Evolutionary conservation across 164 flowering plant species (phyloP), one percentile per base, ranked within the genome.

Genomic region (Magnolia kwangsiensis): DNA sequence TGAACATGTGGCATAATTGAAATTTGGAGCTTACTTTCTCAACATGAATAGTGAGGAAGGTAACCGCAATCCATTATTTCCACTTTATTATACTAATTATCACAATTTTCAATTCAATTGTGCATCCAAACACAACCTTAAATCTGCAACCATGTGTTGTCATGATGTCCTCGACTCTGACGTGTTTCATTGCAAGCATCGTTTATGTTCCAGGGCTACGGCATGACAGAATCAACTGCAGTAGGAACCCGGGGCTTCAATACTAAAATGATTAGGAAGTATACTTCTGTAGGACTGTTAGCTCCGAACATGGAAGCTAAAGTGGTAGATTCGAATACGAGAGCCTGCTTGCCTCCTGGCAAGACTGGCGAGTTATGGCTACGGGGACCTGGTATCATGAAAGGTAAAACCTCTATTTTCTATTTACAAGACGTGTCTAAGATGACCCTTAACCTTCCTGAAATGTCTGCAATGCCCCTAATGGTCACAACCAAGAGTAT

Each of bases 221-320:
- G 98, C 51, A 81, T 93, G 95, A 93, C 97, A 7, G 98, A 95
- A 81, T 78, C 94, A 24, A 84, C 94, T 31, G 98, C 95, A 24
- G 86, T 93, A n/a, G 95, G 88, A 73, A 86, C 94, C n/a, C 89
- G 92, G 49, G 97, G 97, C 27, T 86, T 87, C 87, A 91, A 90
- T 76, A 81, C 86, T 7, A 66, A 51, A 76, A 80, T 79, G 27
- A n/a, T 78, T 65, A 80, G 55, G n/a, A 89, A 87, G 29, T 81
- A 89, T 78, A 80, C 81, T 23, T 93, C 98, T 27, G 78, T 87
- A 0, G 97, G 98, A 63, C 87, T 90, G 29, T 78, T 95, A 72
- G 95, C 96, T 72, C 95, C 97, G 69, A 89, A 87, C 73, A 86
- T 79, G 85, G 80, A 93, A 84, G 98, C 97, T 49, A 90, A 88